Evolutionary conservation across 192 early-diverging fungal genomes (phyloP), one percentile per base, ranked within the genome.

Genomic region (Mycoemilia scoparia): DNA sequence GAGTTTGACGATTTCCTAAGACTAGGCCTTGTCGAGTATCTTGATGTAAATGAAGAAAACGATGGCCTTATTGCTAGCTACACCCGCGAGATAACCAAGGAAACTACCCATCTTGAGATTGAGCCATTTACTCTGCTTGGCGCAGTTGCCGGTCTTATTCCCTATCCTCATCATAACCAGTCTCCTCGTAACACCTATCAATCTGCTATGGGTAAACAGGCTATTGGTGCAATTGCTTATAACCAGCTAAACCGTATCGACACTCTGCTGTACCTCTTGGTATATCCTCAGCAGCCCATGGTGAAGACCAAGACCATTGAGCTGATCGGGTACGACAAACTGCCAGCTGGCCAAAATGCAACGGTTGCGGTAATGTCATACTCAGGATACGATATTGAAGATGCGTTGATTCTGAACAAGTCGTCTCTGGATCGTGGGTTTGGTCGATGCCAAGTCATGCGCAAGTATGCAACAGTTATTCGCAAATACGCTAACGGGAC

Each of bases 121-220:
- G 84, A 88, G 29, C 86, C 89, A 12, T 92, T 92, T 39, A 91
- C 87, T 24, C 67, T 97, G 28, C 69, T 97, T 27, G 92, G 92
- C 28, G 87, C 86, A 12, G 89, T 95, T 10, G 92, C 92, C n/a
- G 88, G 89, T 4, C 56, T 97, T 27, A 93, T 97, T 73, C 92
- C 92, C 23, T 97, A 87, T 53, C 89, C 89, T 24, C 86, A 97
- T 58, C 92, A 97, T 64, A 97, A 97, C 59, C 92, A 97, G 63
- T 87, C 83, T 36, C 89, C 92, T 20, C 79, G 92, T 61, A 93
- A 93, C 67, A 93, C 88, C 10, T 96, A 93, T 56, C 92, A 96
- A 69, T 93, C 80, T 39, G 89, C 89, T 54, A 97, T 97, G 93
- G 87, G 87, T 43, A 97, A 97, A 54, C 93, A 97, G 65, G 89